Conservation (phyloP, 495 filamentous ascomycete genomes). For the Penicillium longicatenatum region DNA sequence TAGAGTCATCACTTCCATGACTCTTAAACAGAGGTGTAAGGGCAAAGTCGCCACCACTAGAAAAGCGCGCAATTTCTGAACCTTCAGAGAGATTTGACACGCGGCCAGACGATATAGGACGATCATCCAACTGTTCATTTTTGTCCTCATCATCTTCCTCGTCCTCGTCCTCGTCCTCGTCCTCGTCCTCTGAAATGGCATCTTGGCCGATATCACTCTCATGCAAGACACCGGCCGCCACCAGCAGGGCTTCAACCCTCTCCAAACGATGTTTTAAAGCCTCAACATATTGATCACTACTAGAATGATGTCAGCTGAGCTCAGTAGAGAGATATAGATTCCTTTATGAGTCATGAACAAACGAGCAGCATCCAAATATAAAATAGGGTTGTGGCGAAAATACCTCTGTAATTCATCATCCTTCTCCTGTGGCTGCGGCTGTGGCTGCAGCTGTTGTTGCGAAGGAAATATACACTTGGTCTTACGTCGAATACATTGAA, state of each 20-base stretch:
- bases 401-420: slow-evolving; percentile 86
- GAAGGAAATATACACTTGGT: slow-evolving; percentile 88
- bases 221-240: slow-evolving; percentile 77
- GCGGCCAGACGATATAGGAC: slow-evolving; percentile 4
- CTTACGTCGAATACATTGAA: slow-evolving; percentile 92
- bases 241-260: slow-evolving; percentile 83
- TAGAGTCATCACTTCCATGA: slow-evolving; percentile 83
- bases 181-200: slow-evolving; percentile 51
- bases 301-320: background rate
- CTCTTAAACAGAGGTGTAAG: slow-evolving; percentile 52
- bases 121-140: too few relatives aligned
- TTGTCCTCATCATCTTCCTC: slow-evolving; percentile 55
- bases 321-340: background rate
- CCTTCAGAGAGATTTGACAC: slow-evolving; percentile 19
- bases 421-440: slow-evolving; percentile 72
- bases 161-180: slow-evolving; percentile 53
- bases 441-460: slow-evolving; percentile 2
- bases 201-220: slow-evolving; percentile 73
- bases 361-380: background rate
- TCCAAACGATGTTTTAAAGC: slow-evolving; percentile 85
- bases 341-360: background rate
- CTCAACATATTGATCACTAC: slow-evolving; percentile 88
- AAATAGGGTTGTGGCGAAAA: slow-evolving; percentile 1
- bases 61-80: slow-evolving; percentile 30
- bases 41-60: slow-evolving; percentile 46